These are phyloP conservation scores for Talaromyces adpressus DNA, from an alignment of 495 filamentous ascomycete genomes.

Conservation along the genomic window DNA sequence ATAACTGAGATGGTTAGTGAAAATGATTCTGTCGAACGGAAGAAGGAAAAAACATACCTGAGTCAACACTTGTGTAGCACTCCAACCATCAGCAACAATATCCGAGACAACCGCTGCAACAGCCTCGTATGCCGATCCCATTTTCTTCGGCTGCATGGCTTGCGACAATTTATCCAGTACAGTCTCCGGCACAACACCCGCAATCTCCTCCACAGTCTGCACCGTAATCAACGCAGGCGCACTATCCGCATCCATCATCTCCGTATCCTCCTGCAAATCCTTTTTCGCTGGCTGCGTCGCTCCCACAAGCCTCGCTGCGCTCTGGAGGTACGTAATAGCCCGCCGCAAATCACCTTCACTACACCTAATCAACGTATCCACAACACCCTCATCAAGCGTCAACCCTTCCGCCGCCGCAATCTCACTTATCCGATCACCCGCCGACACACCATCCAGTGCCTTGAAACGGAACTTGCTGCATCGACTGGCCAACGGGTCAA, in stretches of 20 bases:
- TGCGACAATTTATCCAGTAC: constrained; percentile 63
- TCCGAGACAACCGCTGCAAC: constrained; percentile 75
- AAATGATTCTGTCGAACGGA: neutral
- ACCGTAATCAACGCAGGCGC: constrained; percentile 54
- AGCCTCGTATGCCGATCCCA: constrained; percentile 59
- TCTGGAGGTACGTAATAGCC: constrained; percentile 93
- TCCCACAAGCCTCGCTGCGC: constrained; percentile 73
- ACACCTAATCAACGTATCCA: constrained; percentile 77
- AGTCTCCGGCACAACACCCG: constrained; percentile 76
- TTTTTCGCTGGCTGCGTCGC: constrained; percentile 37
- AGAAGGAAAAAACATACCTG: constrained; percentile 47
- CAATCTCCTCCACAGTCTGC: constrained; percentile 84
- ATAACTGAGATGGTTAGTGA: constrained; percentile 49
- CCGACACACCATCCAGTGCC: constrained; percentile 77
- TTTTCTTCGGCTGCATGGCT: constrained; percentile 68
- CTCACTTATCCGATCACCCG: constrained; percentile 63
- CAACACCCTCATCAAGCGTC: constrained; percentile 63
- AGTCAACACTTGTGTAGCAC: constrained; percentile 77
- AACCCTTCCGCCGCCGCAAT: constrained; percentile 78
- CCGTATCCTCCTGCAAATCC: constrained; percentile 43
- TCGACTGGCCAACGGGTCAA: constrained; percentile 82
- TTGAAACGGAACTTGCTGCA: constrained; percentile 99
- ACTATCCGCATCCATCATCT: constrained; percentile 29
- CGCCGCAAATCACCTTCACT: constrained; percentile 92
- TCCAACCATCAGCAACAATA: constrained; percentile 96